Evolutionary conservation across 2,329 filamentous ascomycete genomes (phyloP).

Genomic region (Fusarium veterinarium): DNA sequence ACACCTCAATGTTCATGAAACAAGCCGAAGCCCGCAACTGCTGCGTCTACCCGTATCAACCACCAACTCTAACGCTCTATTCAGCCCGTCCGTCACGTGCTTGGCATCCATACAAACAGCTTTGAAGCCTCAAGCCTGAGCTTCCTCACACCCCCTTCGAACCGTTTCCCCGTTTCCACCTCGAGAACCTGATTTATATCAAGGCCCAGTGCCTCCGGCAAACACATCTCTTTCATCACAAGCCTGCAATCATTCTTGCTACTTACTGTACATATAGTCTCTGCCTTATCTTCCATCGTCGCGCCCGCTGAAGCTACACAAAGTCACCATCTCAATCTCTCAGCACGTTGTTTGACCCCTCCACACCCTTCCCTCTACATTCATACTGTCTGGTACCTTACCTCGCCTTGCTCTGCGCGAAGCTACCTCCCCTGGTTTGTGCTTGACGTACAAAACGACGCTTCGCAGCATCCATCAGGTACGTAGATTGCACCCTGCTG

Average conservation of each 20-base stretch:
- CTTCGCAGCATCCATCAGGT: constrained; percentile 20
- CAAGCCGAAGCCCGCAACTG: constrained; percentile 11
- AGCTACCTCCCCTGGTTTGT: constrained; percentile 25
- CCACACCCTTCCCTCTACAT: constrained; percentile 5
- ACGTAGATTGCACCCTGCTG: constrained; percentile 26
- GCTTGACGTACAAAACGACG: constrained; percentile 28
- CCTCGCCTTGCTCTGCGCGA: neutral
- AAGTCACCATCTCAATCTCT: constrained; percentile 3
- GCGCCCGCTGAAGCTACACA: constrained; percentile 9
- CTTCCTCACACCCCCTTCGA: constrained; percentile 24
- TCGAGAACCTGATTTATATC: constrained; percentile 28
- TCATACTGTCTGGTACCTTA: constrained; percentile 18
- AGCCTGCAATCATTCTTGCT: neutral
- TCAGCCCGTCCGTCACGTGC: constrained; percentile 37
- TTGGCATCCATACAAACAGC: constrained; percentile 6
- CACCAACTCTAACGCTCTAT: constrained; percentile 25
- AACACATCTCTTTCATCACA: constrained; percentile 1
- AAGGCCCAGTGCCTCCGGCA: constrained; percentile 7
- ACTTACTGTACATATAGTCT: neutral
- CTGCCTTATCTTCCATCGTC: neutral
- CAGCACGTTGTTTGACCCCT: constrained; percentile 3
- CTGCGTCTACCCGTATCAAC: constrained; percentile 26
- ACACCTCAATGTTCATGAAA: constrained; percentile 15
- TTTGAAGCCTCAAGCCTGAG: constrained; percentile 15
- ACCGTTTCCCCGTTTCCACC: neutral